phyloP scores from a whole-genome alignment of 345 rosid genomes.

The Euphorbia tirucalli region DNA sequence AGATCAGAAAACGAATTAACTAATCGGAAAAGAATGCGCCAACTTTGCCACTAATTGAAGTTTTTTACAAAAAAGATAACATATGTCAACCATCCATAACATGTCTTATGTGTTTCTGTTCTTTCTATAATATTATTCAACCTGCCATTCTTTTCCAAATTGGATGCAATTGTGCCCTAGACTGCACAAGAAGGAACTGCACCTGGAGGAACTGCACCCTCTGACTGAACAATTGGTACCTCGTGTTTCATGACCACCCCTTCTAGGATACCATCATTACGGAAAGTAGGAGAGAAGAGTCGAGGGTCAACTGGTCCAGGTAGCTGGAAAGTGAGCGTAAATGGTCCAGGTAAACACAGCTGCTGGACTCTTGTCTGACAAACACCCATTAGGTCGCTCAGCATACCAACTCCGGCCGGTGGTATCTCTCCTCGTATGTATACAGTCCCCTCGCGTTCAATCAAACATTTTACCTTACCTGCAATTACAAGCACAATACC shows the following conservation, averaged over 20 bases:
- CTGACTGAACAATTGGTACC: background rate
- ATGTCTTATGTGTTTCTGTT: too few species aligned
- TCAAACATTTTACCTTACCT: constrained; percentile 58
- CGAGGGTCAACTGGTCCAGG: constrained; percentile 85
- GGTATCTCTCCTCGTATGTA: constrained; percentile 42
- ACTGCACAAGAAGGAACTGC: background rate
- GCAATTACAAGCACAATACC: constrained; percentile 20
- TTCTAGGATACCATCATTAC: constrained; percentile 64
- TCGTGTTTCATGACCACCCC: constrained; percentile 48
- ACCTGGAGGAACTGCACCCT: too few species aligned
- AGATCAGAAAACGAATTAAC: too few species aligned
- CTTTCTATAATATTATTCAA: too few species aligned
- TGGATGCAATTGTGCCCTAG: background rate
- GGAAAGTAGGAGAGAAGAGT: constrained; percentile 39
- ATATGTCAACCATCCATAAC: too few species aligned
- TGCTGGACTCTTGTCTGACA: constrained; percentile 50
- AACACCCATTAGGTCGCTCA: constrained; percentile 28
- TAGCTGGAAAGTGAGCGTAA: constrained; percentile 53
- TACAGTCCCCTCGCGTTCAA: constrained; percentile 56
- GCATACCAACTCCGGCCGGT: constrained; percentile 29
- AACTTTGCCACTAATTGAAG: too few species aligned
- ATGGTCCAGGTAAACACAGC: constrained; percentile 55
- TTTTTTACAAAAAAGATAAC: too few species aligned
- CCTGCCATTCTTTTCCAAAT: background rate
- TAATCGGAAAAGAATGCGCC: too few species aligned